Evolutionary conservation across 768 basidiomycete species (phyloP).

Genomic region (Leccinum broughii): DNA sequence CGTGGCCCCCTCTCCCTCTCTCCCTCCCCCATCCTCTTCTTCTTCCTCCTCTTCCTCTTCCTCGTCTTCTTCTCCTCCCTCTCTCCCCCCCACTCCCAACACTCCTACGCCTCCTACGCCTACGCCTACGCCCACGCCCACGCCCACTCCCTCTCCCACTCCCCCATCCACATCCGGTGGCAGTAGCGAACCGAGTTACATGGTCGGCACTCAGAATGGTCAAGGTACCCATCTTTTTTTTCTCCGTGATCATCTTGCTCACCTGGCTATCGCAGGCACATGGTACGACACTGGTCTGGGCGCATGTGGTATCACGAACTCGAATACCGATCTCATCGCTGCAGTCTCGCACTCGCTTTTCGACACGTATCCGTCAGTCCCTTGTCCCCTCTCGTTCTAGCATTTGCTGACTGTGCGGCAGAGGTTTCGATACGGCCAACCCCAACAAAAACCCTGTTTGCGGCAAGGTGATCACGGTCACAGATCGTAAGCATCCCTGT

Average conservation of each 20-base stretch:
- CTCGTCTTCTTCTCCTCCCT: not conserved
- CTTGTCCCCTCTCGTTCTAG: not conserved
- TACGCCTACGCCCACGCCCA: not conserved
- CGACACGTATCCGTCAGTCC: slow-evolving; percentile 37
- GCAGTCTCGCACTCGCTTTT: slow-evolving; percentile 38
- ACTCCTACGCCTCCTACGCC: not conserved
- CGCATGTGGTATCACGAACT: slow-evolving; percentile 41
- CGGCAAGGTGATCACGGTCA: slow-evolving; percentile 40
- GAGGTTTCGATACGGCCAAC: slow-evolving; percentile 56
- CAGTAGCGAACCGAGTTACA: slow-evolving; percentile 37
- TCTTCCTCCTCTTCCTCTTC: not conserved
- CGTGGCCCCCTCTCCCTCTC: slow-evolving; percentile 17
- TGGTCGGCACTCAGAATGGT: slow-evolving; percentile 51
- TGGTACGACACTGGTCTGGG: slow-evolving; percentile 39
- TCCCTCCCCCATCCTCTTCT: not conserved
- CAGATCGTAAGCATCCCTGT: slow-evolving; percentile 44
- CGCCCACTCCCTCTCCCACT: not conserved
- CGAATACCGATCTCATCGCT: slow-evolving; percentile 30
- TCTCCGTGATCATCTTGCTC: not conserved
- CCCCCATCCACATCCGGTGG: slow-evolving; percentile 17
- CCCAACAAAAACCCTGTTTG: slow-evolving; percentile 81
- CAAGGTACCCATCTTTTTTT: slow-evolving; percentile 35
- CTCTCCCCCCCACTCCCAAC: not conserved
- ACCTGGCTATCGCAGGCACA: slow-evolving; percentile 28
- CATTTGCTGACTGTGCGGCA: slow-evolving; percentile 25